Evolutionary conservation across 164 flowering plant genomes (phyloP).

Genomic region (Paratinospora sagittata): DNA sequence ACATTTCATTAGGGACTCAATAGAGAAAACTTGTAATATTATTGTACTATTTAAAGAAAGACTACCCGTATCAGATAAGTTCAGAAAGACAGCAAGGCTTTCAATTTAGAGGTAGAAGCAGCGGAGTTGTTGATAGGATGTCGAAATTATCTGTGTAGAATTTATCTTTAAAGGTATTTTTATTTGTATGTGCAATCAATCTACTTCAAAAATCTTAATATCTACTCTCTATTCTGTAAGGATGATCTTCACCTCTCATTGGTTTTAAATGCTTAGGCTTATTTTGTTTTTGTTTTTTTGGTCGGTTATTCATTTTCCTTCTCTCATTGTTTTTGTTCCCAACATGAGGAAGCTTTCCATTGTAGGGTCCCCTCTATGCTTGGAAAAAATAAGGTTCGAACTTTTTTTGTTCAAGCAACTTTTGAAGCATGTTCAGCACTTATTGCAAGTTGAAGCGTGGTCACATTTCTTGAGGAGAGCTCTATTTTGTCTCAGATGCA

Average conservation of each 20-base stretch:
- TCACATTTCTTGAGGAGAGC: slow-evolving; percentile 9
- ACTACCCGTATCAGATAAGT: too few species aligned
- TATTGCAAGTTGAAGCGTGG: slow-evolving; percentile 8
- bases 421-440: slow-evolving; percentile 12
- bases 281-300: not conserved
- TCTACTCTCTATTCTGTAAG: not conserved
- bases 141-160: not conserved
- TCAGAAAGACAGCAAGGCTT: too few species aligned
- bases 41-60: too few species aligned
- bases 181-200: not conserved
- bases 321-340: slow-evolving; percentile 14
- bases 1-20: too few species aligned
- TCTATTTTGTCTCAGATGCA: slow-evolving; percentile 3
- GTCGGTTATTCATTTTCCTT: not conserved
- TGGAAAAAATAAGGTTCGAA: slow-evolving; percentile 14
- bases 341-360: slow-evolving; percentile 10
- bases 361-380: slow-evolving; percentile 14
- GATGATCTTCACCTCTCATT: not conserved
- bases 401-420: slow-evolving; percentile 17
- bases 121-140: not conserved
- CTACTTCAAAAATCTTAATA: not conserved
- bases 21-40: too few species aligned
- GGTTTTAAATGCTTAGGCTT: not conserved
- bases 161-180: not conserved
- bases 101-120: too few species aligned